Percentiles rank a stretch among this genome's conserved stretches.
These are phyloP conservation scores for Phylloporus sp. DNA, from an alignment of 768 basidiomycete species.

Conservation along the genomic window DNA sequence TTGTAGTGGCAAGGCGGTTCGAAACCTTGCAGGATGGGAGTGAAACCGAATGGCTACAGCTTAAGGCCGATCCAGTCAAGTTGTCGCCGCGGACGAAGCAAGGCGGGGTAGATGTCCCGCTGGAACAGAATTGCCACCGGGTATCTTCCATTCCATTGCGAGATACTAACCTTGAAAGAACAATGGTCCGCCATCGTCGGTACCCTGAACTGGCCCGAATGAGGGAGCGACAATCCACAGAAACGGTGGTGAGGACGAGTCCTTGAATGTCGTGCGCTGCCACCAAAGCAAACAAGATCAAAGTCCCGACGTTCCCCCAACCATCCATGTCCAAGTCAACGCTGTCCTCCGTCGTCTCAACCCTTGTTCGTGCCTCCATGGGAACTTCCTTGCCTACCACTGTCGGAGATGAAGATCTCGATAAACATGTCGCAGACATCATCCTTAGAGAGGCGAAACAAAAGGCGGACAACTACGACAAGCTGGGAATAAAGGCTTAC, in stretches of 20 bases:
- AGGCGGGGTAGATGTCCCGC: not conserved
- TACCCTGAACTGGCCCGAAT: not conserved
- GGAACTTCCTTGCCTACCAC: constrained; percentile 55
- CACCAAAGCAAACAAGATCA: constrained; percentile 22
- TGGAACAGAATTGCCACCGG: not conserved
- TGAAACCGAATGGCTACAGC: not conserved
- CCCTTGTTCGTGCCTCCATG: constrained; percentile 75
- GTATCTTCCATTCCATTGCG: not conserved
- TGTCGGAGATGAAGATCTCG: constrained; percentile 81
- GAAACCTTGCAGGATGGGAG: not conserved
- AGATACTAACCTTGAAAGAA: not conserved
- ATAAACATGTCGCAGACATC: constrained; percentile 87
- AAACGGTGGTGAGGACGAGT: no score
- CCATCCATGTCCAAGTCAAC: constrained; percentile 45
- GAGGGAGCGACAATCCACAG: no score
- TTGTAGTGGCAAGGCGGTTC: not conserved
- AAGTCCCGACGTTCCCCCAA: constrained; percentile 6
- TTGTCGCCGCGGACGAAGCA: not conserved
- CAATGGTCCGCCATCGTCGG: not conserved
- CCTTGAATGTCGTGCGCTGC: no score
- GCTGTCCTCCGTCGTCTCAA: constrained; percentile 81
- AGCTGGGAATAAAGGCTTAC: constrained; percentile 78
- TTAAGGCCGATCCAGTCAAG: not conserved
- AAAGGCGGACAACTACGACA: constrained; percentile 76
- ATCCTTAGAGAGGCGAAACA: constrained; percentile 91